Base-by-base conservation (phyloP, 176 grass and related monocot species). In the Triticum timopheevii region DNA sequence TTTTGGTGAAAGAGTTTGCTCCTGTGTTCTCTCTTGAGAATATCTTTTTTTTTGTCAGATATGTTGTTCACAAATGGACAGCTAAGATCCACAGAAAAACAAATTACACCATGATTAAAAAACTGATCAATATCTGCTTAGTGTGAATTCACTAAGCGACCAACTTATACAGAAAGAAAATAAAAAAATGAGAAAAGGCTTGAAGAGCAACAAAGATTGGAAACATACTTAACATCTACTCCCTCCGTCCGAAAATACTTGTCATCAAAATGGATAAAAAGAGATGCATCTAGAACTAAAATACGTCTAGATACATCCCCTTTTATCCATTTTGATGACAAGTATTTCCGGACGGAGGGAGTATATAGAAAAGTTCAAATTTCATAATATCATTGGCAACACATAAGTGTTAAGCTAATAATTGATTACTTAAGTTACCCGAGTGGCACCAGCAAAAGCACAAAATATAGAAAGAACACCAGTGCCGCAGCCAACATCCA, bases 401-500 rank as follows among this genome's bases (percentile, higher is more conserved):
- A 61, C 38, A 82, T 7, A 76, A 22, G n/a, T 38, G 28, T 8
- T 34, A 54, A 83, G 47, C 22, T 89, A 78, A 70, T 69, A 85
- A 82, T 13, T 81, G 74, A 79, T 0, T 83, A 24, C 20, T 80
- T n/a, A 73, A 68, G 54, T 94, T 99, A 99, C 97, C 92, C 94
- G 90, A 80, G 87, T 85, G 61, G 97, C 97, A 87, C 97, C 97
- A 81, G 94, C 97, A 73, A 78, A 84, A 87, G 94, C 94, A 91
- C 97, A 96, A 85, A 99, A 96, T 86, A 99, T 94, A 74, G 97
- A 96, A 78, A 99, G 97, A 77, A 99, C 90, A 42, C 89, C 97
- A 62, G 97, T 99, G 66, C 97, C 97, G 50, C 97, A 99, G 68
- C 94, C 94, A 72, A 99, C 97, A 96, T 99, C 97, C 90, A 99